phyloP scores from a whole-genome alignment of 225 moss, liverwort and hornwort genomes.

The Physcomitrium patens region DNA sequence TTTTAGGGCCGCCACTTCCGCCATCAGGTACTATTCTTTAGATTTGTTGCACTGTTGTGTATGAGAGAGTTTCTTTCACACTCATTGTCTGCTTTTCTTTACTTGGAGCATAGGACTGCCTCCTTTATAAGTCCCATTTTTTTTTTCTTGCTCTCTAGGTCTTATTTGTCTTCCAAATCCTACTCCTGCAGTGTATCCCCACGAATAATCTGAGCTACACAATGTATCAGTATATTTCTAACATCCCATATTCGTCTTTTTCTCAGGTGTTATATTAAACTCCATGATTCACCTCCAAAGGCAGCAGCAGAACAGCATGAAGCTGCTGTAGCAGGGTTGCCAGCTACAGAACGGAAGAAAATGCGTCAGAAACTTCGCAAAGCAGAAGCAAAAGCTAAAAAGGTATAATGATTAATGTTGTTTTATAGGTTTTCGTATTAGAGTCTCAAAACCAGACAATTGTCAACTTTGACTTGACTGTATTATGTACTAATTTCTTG shows the following conservation, averaged over 20 bases:
- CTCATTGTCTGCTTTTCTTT: too few relatives aligned
- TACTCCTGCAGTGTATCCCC: background rate
- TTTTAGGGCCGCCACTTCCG: constrained; percentile 70
- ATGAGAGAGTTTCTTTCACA: constrained; percentile 5
- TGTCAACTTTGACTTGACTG: background rate
- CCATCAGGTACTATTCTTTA: constrained; percentile 53
- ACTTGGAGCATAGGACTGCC: background rate
- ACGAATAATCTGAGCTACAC: background rate
- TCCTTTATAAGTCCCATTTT: constrained; percentile 9
- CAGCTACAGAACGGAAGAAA: constrained; percentile 75
- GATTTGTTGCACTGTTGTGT: background rate
- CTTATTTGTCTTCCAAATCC: background rate
- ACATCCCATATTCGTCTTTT: constrained; percentile 12
- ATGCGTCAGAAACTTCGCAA: constrained; percentile 80
- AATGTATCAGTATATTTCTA: background rate
- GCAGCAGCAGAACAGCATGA: constrained; percentile 78
- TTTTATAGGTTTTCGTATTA: background rate
- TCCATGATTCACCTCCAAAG: constrained; percentile 86
- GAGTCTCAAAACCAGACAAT: constrained; percentile 3
- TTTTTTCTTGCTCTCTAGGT: background rate
- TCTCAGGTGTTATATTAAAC: constrained; percentile 68
- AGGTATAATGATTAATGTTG: constrained; percentile 33
- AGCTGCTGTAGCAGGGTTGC: constrained; percentile 74
- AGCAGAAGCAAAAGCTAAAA: constrained; percentile 82
- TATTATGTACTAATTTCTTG: too few relatives aligned